Base-by-base conservation (phyloP, 2,329 filamentous ascomycete species). In the Piedraia hortae region DNA sequence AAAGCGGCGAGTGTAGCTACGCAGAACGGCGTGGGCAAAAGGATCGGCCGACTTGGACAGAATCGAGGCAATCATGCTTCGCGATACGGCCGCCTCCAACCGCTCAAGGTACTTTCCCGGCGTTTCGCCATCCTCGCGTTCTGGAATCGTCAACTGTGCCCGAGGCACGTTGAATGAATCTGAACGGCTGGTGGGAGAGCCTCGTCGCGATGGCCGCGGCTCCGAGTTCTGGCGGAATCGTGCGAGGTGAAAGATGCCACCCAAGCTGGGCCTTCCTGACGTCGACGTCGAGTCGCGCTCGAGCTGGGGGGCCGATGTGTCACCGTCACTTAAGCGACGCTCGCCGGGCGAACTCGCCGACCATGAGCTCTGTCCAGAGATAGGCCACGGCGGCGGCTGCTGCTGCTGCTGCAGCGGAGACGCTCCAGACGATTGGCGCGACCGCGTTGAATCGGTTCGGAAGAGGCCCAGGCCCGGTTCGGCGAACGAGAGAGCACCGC, bases 1-100 rank as follows among this genome's bases (percentile, higher is more conserved):
- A 44, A 93, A 93, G 10, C 71, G 71, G 23, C 82, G 66, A 71
- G 93, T 93, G 39, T 90, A 93, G 39, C 82, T 91, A 28, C 82
- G 64, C 25, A 97, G 47, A 3, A 89, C 78, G 1, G 74, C 65
- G 27, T 67, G 62, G 20, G 68, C 73, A 42, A 93, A 97, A 0
- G 66, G 49, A 35, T 97, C 82, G 2, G 62, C 62, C n/a, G 66
- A 73, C 39, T 88, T 89, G 10, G 77, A 82, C 12, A 97, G 50
- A 9, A 75, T 64, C 20, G 71, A 73, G 8, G 78, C 80, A 33
- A 97, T 80, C 23, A 72, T 61, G 31, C 78, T 74, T 25, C 74
- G 67, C 17, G 67, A 73, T 9, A 89, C 58, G 18, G 67, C 59
- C 28, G 73, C 72, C 43, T 93, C 75, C 2, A 93, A 53, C 12